These are phyloP conservation scores for Zea mays DNA, from an alignment of 176 grass and related monocot species.

Conservation along the genomic window Zm-B73-REFERENCE-NAM-5.0 NC_050104.1:153958501-153959000, in stretches of 20 bases:
- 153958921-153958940: slow-evolving; percentile 83
- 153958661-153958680: not conserved
- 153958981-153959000: not conserved
- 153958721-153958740: not conserved
- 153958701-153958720: not conserved
- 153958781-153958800: not conserved
- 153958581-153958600: not conserved
- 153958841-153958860: not conserved
- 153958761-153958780: not conserved
- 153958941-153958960: slow-evolving; percentile 57
- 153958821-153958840: not conserved
- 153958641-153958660: not conserved
- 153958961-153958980: not conserved
- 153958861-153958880: slow-evolving; percentile 69
- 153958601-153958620: not conserved
- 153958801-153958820: not conserved
- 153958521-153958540: not conserved
- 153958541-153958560: not conserved
- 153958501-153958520: not conserved
- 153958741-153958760: not conserved
- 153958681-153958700: not conserved
- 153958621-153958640: not conserved
- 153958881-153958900: slow-evolving; percentile 85
- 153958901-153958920: slow-evolving; percentile 81
- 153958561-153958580: not conserved